Evolutionary conservation across 2,329 filamentous ascomycete genomes (phyloP), one percentile per base, ranked within the genome.

Genomic region (Arthrinium puccinioides): DNA sequence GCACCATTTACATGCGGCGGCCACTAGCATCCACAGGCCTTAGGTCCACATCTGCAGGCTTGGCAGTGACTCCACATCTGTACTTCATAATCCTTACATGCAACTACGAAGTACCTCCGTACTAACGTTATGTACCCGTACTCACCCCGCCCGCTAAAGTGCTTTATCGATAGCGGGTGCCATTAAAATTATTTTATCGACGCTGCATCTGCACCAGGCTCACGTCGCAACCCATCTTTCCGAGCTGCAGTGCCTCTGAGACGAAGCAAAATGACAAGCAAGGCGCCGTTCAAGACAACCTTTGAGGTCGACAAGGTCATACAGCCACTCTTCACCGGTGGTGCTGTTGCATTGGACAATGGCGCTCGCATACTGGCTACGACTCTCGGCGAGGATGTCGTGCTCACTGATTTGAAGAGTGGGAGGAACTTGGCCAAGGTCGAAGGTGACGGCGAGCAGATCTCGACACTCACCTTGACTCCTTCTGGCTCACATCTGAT

Each of bases 301-400:
- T 98, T 96, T 60, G 86, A 94, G 55, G 77, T 84, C 41, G 75
- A 75, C 47, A 79, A 84, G 53, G 85, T 87, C 32, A 84, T 98
- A 39, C 85, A 88, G 51, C 92, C 92, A 15, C 90, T 97, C 34
- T 96, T 92, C 57, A 95, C 90, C 2, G 92, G 92, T 38, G 92
- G 92, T 29, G 83, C 85, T 47, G 80, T 94, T 41, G 80, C 87
- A 21, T 74, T 97, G 43, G 87, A 90, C 67, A 76, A 81, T 59
- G 78, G 79, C 63, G 88, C 88, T 36, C 77, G 78, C 51, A 77
- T 97, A 45, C 72, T 98, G 38, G 90, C 88, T 29, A 88, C 88
- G 18, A 88, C 85, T 24, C 67, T 97, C n/a, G 88, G 86, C 24
- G 92, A 98, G 59, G 87, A 96, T 74, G 89, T 80, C 14, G 67